Evolutionary conservation across 768 basidiomycete species (phyloP), one percentile per base, ranked within the genome.

Genomic region (Candolleomyces efflorescens): DNA sequence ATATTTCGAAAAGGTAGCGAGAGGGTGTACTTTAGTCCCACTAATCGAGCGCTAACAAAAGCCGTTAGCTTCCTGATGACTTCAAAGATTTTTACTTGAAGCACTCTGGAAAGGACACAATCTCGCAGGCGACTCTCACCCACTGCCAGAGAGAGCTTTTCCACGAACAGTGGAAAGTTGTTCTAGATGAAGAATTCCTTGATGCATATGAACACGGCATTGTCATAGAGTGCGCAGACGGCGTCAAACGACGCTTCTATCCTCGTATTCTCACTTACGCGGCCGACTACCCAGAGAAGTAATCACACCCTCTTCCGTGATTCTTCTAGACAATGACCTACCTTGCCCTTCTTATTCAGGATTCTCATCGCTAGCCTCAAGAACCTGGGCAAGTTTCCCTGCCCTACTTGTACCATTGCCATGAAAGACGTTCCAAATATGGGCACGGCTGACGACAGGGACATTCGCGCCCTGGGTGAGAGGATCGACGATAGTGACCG

Each of bases 271-370:
- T 75, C 49, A 71, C 66, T 0, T 74, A 75, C 56, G 69, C 72
- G 1, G 71, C 72, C 0, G 74, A 75, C 62, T 78, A 77, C 59
- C 75, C 73, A 5, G 76, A 78, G 54, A 75, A 75, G 76, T 78
- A 54, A 69, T 62, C 4, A 5, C 5, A 5, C 22, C 20, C 10
- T 20, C 13, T 9, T 38, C 51, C 9, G 38, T 39, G 38, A 39
- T 39, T 17, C 9, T 17, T 39, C 17, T 9, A 39, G 38, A 17
- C 17, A 9, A 39, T 39, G 38, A 39, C 17, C 38, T 39, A 17
- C 9, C 17, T 9, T 39, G 9, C 27, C 47, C 41, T 38, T 22
- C 18, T 26, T 45, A 18, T 9, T 5, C 57, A 70, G 72, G 45
- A 62, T 67, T 50, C 54, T 70, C 5, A 51, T 73, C n/a, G 68